phyloP scores from a whole-genome alignment of 2,329 filamentous ascomycete species.

The Fusarium lyarnte region DNA sequence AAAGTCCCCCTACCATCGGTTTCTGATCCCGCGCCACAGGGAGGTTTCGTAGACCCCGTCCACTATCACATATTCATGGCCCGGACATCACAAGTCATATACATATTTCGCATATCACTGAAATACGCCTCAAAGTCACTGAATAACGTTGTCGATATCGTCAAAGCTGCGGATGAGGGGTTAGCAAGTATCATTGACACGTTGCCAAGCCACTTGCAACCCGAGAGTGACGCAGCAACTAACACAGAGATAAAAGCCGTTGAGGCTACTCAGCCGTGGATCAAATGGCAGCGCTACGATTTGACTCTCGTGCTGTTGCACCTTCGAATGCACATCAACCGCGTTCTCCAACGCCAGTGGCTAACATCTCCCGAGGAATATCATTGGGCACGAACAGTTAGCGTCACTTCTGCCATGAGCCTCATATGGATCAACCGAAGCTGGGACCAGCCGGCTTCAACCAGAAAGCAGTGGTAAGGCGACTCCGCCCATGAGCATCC shows the following conservation, averaged over 20 bases:
- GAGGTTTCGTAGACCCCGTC: not conserved
- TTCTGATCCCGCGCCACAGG: not conserved
- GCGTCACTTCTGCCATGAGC: not conserved
- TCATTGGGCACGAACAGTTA: not conserved
- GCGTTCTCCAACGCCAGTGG: not conserved
- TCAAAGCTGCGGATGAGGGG: not conserved
- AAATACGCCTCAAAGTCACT: not conserved
- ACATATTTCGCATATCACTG: not conserved
- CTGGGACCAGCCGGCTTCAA: not conserved
- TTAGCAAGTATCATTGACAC: not conserved
- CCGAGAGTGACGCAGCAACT: not conserved
- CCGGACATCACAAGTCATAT: not conserved
- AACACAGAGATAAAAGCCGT: not conserved
- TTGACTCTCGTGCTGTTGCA: not conserved
- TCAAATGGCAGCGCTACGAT: not conserved
- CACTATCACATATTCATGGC: slow-evolving; percentile 2
- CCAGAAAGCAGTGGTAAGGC: not conserved
- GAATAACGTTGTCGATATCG: not conserved
- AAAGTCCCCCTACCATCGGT: not conserved
- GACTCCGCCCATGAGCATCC: fast-evolving
- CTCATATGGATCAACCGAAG: not conserved
- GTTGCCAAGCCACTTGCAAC: not conserved
- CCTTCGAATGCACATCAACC: not conserved
- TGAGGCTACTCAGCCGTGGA: not conserved
- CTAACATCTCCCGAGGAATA: not conserved